phyloP scores from a whole-genome alignment of 2,329 filamentous ascomycete genomes.

The Herpomyces periplanetae region DNA sequence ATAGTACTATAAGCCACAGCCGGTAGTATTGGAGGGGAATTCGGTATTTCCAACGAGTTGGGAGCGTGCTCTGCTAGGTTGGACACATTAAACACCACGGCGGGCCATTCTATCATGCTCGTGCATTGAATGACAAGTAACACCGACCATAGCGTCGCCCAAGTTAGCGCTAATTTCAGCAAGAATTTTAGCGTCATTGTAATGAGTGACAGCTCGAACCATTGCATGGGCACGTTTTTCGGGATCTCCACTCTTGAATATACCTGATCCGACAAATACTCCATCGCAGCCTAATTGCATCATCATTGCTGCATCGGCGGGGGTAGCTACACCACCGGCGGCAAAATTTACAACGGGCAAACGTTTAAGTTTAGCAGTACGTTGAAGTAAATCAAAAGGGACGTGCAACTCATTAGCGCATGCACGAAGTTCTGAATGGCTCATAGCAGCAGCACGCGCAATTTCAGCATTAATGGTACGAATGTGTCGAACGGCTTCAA shows the following conservation, averaged over 20 bases:
- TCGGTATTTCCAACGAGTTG: too few relatives aligned
- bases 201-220: slow-evolving; percentile 73
- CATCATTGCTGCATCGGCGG: slow-evolving; percentile 83
- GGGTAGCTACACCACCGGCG: slow-evolving; percentile 93
- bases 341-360: slow-evolving; percentile 93
- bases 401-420: slow-evolving; percentile 44
- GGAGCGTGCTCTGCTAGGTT: too few relatives aligned
- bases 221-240: slow-evolving; percentile 69
- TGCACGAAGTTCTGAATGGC: slow-evolving; percentile 30
- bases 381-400: slow-evolving; percentile 35
- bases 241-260: slow-evolving; percentile 85
- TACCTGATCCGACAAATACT: slow-evolving; percentile 80
- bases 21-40: too few relatives aligned
- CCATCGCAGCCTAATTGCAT: slow-evolving; percentile 97
- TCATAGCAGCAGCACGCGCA: slow-evolving; percentile 20
- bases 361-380: slow-evolving; percentile 52
- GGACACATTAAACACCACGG: too few relatives aligned
- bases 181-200: slow-evolving; percentile 39
- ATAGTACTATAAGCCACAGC: too few relatives aligned
- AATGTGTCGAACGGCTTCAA: slow-evolving; percentile 88
- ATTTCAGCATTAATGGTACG: slow-evolving; percentile 58
- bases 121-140: slow-evolving; percentile 42
- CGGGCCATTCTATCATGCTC: slow-evolving; percentile 44
- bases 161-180: slow-evolving; percentile 56
- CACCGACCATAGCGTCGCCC: slow-evolving; percentile 92